These are phyloP conservation scores for Rhynchosporium graminicola DNA, from an alignment of 2,329 filamentous ascomycete species.

Conservation along the genomic window DNA sequence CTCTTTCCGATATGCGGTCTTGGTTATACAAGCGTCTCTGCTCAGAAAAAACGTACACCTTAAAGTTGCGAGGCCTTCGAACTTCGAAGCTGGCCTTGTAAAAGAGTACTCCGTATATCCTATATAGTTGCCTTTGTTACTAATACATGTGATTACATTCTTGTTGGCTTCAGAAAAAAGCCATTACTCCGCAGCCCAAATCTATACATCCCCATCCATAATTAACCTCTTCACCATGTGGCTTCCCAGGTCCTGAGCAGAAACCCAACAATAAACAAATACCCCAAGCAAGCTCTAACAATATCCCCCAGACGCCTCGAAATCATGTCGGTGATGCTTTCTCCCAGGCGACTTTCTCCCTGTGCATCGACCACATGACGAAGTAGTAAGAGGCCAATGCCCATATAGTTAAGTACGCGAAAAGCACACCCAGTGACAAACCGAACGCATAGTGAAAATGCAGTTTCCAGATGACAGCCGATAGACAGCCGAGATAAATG, in stretches of 20 bases:
- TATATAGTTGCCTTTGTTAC: background rate
- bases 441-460: slow-evolving; percentile 34
- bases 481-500: slow-evolving; percentile 29
- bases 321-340: background rate
- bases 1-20: no score
- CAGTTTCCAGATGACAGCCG: slow-evolving; percentile 31
- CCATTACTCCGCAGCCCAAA: background rate
- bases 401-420: slow-evolving; percentile 31
- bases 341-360: slow-evolving; percentile 22
- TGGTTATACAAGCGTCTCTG: no score
- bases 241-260: background rate
- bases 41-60: no score
- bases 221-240: background rate
- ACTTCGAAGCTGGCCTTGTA: background rate
- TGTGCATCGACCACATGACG: slow-evolving; percentile 26
- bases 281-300: background rate
- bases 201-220: background rate
- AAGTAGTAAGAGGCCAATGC: slow-evolving; percentile 24
- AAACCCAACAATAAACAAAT: no score
- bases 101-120: background rate
- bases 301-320: no score
- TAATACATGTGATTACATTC: background rate
- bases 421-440: slow-evolving; percentile 26
- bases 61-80: no score
- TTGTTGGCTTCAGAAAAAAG: background rate